Base-by-base conservation (phyloP, 2,329 filamentous ascomycete species). In the Clathrospora elynae region DNA sequence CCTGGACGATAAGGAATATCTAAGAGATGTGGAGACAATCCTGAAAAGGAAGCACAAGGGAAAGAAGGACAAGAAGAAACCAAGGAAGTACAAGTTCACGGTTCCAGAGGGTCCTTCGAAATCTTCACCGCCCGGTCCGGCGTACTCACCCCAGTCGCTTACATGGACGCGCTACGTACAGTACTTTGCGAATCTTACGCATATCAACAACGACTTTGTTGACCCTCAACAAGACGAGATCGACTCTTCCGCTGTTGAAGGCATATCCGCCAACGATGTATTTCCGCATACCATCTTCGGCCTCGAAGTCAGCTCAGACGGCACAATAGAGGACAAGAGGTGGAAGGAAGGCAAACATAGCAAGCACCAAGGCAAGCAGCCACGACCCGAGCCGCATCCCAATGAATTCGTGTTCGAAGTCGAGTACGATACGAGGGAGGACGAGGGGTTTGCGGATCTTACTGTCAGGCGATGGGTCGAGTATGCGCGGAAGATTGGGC, bases 181-280 rank as follows among this genome's bases (percentile, higher is more conserved):
- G 62, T 96, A 95, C 70, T 96, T 84, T 69, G 90, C 92, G 48
- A 99, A 99, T 67, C 74, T 99, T n/a, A 97, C 92, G 0, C 74
- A 82, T 45, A 85, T 96, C 71, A 95, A 97, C 72, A 88, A 90
- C 57, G 82, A 87, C 46, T 78, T 84, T 24, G 52, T 61, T 22
- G 54, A 60, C 14, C 40, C 53, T 12, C 36, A 44, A 20, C 35
- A 47, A 3, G 29, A 32, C 4, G 7, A 32, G 2, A 16, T 18
- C 11, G 4, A 25, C 12, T 3, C 10, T 25, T n/a, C 31, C 33
- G 43, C 6, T n/a, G 2, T 9, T 24, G 10, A 31, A 14, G n/a
- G 11, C 8, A 38, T 22, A 1, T 51, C 53, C 3, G 17, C 23
- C 4, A 55, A 59, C 19, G 24, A 49, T 4, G n/a, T 49, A 1